Percentiles rank a stretch among this genome's conserved stretches.
phyloP scores from a whole-genome alignment of 2,329 filamentous ascomycete species.

The Microdochium nivale region DNA sequence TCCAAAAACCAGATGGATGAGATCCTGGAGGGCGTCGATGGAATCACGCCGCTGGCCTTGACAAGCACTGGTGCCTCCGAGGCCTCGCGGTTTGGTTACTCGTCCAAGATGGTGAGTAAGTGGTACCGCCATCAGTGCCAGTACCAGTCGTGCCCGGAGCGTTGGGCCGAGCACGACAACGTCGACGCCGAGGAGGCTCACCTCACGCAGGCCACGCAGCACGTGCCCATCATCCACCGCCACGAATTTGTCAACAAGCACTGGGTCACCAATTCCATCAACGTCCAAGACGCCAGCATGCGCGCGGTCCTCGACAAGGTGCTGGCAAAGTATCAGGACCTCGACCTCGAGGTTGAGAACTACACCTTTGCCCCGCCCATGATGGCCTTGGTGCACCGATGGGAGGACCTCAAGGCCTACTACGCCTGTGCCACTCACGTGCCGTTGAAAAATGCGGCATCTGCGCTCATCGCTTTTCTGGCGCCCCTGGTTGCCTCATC shows the following conservation, averaged over 20 bases:
- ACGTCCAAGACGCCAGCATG: constrained; percentile 21
- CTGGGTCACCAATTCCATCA: constrained; percentile 23
- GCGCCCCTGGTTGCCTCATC: constrained; percentile 18
- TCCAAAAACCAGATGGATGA: constrained; percentile 1
- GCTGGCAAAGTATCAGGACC: constrained; percentile 22
- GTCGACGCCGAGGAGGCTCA: constrained; percentile 16
- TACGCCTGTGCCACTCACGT: constrained; percentile 1
- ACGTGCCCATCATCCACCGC: constrained; percentile 23
- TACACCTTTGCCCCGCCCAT: constrained; percentile 24
- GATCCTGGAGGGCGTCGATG: constrained; percentile 5
- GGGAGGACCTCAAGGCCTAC: constrained; percentile 16
- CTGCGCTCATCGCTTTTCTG: constrained; percentile 19
- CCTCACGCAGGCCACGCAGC: constrained; percentile 11
- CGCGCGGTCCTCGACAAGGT: constrained; percentile 15
- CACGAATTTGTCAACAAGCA: constrained; percentile 13
- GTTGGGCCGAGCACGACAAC: constrained; percentile 19
- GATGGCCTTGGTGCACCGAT: constrained; percentile 25
- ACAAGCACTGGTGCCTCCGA: constrained; percentile 4
- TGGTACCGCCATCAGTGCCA: constrained; percentile 13
- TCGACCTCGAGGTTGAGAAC: constrained; percentile 20
- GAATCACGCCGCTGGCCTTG: constrained; percentile 1
- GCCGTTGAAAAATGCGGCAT: constrained; percentile 6
- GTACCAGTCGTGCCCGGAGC: constrained; percentile 11
- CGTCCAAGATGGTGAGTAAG: constrained; percentile 10
- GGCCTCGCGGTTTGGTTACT: constrained; percentile 3